Conservation (phyloP, 306 rosid species). For the Quillaja saponaria region DNA sequence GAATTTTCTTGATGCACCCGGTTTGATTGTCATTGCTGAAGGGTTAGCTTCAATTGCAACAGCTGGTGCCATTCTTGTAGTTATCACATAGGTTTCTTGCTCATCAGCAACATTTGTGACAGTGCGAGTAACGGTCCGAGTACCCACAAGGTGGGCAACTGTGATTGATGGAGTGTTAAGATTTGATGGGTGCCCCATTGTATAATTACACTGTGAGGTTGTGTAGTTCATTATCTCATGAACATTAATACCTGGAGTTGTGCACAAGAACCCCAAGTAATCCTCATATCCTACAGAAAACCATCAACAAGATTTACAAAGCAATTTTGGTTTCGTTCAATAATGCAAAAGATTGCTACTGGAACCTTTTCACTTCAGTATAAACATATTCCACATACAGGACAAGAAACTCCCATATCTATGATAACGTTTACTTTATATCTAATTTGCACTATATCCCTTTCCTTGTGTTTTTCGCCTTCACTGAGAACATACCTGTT, state of each 20-base stretch:
- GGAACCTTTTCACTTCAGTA: constrained; percentile 10
- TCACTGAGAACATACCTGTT: neutral
- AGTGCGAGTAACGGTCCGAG: constrained; percentile 64
- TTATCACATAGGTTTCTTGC: constrained; percentile 83
- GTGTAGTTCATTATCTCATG: constrained; percentile 78
- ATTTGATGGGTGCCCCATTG: constrained; percentile 77
- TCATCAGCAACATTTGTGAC: constrained; percentile 80
- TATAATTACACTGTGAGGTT: constrained; percentile 66
- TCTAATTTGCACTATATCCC: neutral
- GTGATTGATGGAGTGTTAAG: constrained; percentile 90
- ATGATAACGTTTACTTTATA: neutral
- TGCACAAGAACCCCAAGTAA: constrained; percentile 94
- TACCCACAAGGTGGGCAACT: constrained; percentile 75
- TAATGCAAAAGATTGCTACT: neutral
- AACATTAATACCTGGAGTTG: constrained; percentile 75
- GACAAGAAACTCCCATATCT: neutral
- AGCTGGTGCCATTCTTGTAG: constrained; percentile 85
- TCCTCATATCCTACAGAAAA: constrained; percentile 70
- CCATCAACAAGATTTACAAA: constrained; percentile 16
- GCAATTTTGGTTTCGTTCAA: neutral
- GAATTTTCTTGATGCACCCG: constrained; percentile 69
- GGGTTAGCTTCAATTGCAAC: constrained; percentile 82
- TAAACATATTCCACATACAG: constrained; percentile 6
- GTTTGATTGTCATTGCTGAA: constrained; percentile 73
- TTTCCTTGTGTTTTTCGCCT: neutral